Conservation (phyloP, 768 basidiomycete species). For the Lentinula sp. region DNA sequence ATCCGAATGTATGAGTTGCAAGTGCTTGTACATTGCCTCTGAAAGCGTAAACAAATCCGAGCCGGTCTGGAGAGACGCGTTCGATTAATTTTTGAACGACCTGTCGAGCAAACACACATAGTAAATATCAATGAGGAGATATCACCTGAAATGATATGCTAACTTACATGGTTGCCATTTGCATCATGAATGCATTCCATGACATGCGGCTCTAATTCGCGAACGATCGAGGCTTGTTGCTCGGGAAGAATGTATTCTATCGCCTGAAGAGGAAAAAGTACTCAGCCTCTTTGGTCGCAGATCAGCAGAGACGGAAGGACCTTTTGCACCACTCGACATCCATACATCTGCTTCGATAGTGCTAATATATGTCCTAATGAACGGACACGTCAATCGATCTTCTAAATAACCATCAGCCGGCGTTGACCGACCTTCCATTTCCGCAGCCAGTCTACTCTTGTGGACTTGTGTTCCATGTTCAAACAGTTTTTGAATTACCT, state of each 20-base stretch:
- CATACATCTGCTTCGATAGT: conserved; percentile 89
- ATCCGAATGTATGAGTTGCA: conserved; percentile 87
- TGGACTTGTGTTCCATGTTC: conserved; percentile 80
- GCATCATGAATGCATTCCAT: conserved; percentile 84
- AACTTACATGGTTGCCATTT: conserved; percentile 87
- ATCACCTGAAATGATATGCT: conserved; percentile 4
- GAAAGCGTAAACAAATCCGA: conserved; percentile 72
- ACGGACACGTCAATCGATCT: background rate
- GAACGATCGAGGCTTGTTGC: conserved; percentile 70
- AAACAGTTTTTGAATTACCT: conserved; percentile 93
- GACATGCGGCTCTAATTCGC: conserved; percentile 74
- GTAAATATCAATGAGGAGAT: background rate
- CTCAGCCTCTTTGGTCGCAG: background rate
- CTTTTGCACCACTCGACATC: conserved; percentile 94
- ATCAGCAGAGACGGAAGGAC: conserved; percentile 26
- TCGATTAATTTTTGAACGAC: conserved; percentile 88
- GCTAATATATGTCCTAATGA: conserved; percentile 45
- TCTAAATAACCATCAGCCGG: background rate
- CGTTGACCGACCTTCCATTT: conserved; percentile 57
- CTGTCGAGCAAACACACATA: conserved; percentile 23
- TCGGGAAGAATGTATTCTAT: conserved; percentile 76
- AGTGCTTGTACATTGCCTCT: conserved; percentile 74
- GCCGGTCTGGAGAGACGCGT: conserved; percentile 67
- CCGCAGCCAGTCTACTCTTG: conserved; percentile 57
- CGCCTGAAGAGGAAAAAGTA: conserved; percentile 43